A percentile compares a stretch with the other conserved stretches of the same genome.
Conservation (phyloP, 805 yeast species). For the Ogataea naganishii region DNA sequence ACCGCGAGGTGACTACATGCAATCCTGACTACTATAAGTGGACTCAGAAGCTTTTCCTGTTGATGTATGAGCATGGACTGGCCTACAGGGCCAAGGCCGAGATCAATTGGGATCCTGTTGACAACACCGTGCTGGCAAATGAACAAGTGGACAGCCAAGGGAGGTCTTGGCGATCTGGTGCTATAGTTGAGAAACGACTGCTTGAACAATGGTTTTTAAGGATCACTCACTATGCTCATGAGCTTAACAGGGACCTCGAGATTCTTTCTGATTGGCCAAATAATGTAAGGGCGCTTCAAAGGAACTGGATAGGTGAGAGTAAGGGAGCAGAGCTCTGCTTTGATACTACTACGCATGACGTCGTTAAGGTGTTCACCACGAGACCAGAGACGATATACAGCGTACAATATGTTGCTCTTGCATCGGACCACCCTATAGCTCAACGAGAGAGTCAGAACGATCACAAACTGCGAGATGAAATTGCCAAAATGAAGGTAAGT, state of each 20-base stretch:
- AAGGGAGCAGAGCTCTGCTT: conserved; percentile 68
- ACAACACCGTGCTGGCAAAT: conserved; percentile 88
- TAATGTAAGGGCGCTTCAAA: conserved; percentile 84
- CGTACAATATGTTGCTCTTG: conserved; percentile 75
- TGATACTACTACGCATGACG: conserved; percentile 16
- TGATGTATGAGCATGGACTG: conserved; percentile 63
- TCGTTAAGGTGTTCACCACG: conserved; percentile 65
- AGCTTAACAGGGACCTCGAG: conserved; percentile 55
- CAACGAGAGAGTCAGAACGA: conserved; percentile 28
- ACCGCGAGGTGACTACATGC: conserved; percentile 79
- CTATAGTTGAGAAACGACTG: conserved; percentile 72
- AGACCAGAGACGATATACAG: conserved; percentile 83
- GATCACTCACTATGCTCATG: conserved; percentile 74
- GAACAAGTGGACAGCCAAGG: conserved; percentile 94
- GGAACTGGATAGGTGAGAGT: conserved; percentile 89
- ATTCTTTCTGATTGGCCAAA: conserved; percentile 73
- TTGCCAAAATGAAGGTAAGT: conserved; percentile 27
- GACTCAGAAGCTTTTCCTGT: conserved; percentile 80
- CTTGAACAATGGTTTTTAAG: conserved; percentile 92
- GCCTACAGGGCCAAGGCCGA: conserved; percentile 84
- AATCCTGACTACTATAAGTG: conserved; percentile 82
- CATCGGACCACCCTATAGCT: conserved; percentile 62
- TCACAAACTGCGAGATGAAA: conserved; percentile 34
- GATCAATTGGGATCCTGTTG: conserved; percentile 98
- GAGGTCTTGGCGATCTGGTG: conserved; percentile 95